Base-by-base conservation (phyloP, 176 grass and related monocot species). In the Pontederia paniculata region DNA sequence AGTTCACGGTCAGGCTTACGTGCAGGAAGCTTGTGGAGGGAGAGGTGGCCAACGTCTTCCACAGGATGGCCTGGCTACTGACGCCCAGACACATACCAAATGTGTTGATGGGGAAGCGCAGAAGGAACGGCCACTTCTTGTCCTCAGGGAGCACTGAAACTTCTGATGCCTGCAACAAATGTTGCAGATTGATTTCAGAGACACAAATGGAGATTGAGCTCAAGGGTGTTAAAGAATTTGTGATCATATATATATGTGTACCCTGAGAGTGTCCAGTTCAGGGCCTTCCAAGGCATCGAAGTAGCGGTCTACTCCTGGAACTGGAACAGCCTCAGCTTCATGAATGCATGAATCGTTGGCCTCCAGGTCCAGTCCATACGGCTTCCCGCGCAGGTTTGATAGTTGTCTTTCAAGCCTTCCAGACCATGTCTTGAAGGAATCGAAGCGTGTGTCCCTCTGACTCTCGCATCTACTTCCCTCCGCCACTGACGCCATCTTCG, bases 71-170 rank as follows among this genome's bases (percentile, higher is more conserved):
- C 46, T 97, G 93, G 74, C 93, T 91, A 68, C 86, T 76, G 48
- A 97, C 83, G 13, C 93, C 93, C 15, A 91, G 77, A 65, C 87
- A 89, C 72, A 97, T 97, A 3, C 93, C 86, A 64, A 84, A 97
- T 12, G 93, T 73, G 52, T 73, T 87, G 59, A 97, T 78, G 0
- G 91, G 91, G 53, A 90, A 97, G 1, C 91, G 79, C 12, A 97
- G 86, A 55, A 97, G 80, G 77, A 97, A 97, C 8, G 91, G 91
- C 91, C 91, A 97, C 52, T 59, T 77, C 70, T 97, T 74, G 57
- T 97, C 91, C 2, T 87, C 81, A 2, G 86, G 91, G 1, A 97
- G 74, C 76, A 89, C 80, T 20, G 91, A 59, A 9, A 89, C 82
- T 67, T 87, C 91, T 23, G 86, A 81, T 13, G 64, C 81, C 88